Evolutionary conservation across 257 asterid genomes (phyloP).

Genomic region (Avicennia marina): DNA sequence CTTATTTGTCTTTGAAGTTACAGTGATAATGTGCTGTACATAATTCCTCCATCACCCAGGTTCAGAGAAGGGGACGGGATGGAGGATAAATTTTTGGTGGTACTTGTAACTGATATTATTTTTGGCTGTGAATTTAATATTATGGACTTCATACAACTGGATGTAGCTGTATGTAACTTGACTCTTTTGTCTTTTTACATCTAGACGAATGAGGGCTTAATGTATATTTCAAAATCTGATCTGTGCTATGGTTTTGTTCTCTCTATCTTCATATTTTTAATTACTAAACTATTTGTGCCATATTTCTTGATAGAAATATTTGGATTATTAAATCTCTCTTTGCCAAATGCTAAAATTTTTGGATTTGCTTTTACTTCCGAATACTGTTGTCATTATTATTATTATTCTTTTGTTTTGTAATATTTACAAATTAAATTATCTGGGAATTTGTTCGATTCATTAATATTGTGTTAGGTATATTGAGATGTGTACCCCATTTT

Average conservation of each 20-base stretch:
- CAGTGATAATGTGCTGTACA: neutral
- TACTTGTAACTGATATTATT: neutral
- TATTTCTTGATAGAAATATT: no score
- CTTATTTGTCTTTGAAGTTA: slow-evolving; percentile 1
- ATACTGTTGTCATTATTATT: neutral
- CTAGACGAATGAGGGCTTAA: neutral
- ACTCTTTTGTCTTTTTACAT: neutral
- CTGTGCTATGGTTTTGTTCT: no score
- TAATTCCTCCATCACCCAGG: neutral
- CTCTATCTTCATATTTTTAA: neutral
- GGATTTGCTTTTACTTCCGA: slow-evolving; percentile 4
- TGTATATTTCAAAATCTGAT: neutral
- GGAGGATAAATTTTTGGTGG: neutral
- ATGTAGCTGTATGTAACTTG: neutral
- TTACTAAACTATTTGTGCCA: no score
- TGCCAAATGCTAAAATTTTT: neutral
- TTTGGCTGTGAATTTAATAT: neutral
- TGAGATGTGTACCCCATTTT: no score
- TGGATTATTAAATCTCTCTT: neutral
- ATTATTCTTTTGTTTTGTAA: neutral
- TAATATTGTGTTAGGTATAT: no score
- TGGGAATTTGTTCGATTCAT: no score
- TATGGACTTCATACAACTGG: no score
- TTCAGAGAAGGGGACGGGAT: neutral
- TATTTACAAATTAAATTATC: no score